Base-by-base conservation (phyloP, 179 eudicot species). In the Heliamphora ciliata region DNA sequence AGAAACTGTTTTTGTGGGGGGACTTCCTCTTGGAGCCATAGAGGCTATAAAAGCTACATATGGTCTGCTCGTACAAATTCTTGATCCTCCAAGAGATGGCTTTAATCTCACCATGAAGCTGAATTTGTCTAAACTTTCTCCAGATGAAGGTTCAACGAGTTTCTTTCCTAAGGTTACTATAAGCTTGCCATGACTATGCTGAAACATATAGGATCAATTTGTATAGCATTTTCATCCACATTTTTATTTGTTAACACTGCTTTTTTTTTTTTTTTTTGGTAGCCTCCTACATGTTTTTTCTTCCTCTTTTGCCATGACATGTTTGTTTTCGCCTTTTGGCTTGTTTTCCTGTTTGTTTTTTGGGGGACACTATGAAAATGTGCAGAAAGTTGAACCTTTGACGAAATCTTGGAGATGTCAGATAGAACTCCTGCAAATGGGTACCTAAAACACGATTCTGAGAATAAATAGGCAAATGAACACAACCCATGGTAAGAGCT, bases 61-160 rank as follows among this genome's bases (percentile, higher is more conserved):
- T 88, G 97, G 94, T 60, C 85, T 79, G 17, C 84, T 87, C 69
- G 88, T 90, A 69, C 94, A 96, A 79, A 94, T 96, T 88, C 97
- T 90, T 82, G 99, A 96, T 89, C 99, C 99, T 81, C 99, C 99
- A n/a, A 94, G 88, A 86, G 99, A 96, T 83, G 93, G 94, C 80
- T 96, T 86, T 83, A 96, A 92, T 85, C 99, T 96, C 86, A 96
- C 99, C 44, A 66, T 96, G 92, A 96, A 91, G 89, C 85, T 96
- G 84, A 96, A 96, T 88, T 87, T 96, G 82, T 84, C 90, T 79
- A 96, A 96, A 87, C 93, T 96, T 86, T 93, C 99, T 85, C 91
- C 91, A 82, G 91, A 92, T 92, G 99, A 96, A 96, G 98, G 98
- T 96, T 85, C 89, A 89, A 86, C 87, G 90, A 90, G 91, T 89